Evolutionary conservation across 495 filamentous ascomycete species (phyloP), one percentile per base, ranked within the genome.

Genomic region (Pyronema domesticum): DNA sequence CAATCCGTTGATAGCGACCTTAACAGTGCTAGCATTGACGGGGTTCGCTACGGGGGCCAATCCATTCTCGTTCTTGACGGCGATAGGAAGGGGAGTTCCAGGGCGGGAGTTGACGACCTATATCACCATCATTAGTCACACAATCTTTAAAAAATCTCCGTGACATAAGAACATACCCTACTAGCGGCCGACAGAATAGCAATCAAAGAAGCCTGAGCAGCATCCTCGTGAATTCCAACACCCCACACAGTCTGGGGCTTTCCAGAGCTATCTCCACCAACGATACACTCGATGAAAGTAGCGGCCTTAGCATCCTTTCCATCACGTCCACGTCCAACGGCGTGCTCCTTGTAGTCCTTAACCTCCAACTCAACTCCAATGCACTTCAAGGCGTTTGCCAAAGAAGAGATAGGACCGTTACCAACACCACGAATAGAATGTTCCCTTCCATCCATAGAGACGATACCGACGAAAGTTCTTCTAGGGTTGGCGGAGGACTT

Each of bases 301-400:
- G 85, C 89, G 39, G 88, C 89, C 73, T 91, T 94, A 60, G 84
- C 82, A 49, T 87, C 89, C 73, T 91, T 94, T 60, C 84, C 82
- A 48, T 87, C 81, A 52, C 75, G 75, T 45, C 85, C 83, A 9
- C 74, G 70, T 54, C 86, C 87, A 59, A 96, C 86, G 23, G 87
- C 83, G 69, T 96, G 93, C 67, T 95, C 93, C 70, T 94, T 95
- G 69, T 96, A 96, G 65, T 95, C 86, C 46, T 77, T 77, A 51
- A 96, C 89, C 65, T 98, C 88, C 3, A 98, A 73, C 60, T 95
- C 83, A 43, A 96, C 81, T 34, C 85, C 85, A n/a, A 98, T 71
- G 7, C 74, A 73, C 46, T 77, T 74, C 19, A 98, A 75, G 8
- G 89, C 91, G 58, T 87, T 80, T 11, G 88, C 85, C 58, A 96